phyloP scores from a whole-genome alignment of 2,329 filamentous ascomycete genomes.

The Phoma sp. region DNA sequence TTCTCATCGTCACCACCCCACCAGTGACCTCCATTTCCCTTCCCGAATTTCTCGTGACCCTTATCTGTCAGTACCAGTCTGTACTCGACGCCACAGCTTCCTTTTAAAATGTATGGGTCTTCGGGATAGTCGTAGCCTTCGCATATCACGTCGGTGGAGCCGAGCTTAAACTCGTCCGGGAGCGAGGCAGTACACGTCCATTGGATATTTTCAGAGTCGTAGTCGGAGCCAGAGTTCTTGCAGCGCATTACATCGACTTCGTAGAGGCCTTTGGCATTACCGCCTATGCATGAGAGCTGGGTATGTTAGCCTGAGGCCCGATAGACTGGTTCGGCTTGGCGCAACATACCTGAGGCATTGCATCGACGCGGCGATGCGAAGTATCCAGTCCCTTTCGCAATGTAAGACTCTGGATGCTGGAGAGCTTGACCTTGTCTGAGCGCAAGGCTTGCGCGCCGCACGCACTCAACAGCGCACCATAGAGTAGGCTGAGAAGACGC shows the following conservation, averaged over 20 bases:
- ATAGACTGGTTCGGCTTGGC: neutral
- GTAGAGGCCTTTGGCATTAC: constrained; percentile 67
- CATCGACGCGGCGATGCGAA: constrained; percentile 73
- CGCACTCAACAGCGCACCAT: constrained; percentile 40
- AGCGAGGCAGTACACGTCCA: constrained; percentile 83
- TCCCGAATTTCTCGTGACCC: constrained; percentile 74
- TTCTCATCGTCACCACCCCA: constrained; percentile 47
- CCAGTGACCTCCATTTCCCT: constrained; percentile 52
- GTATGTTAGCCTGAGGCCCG: constrained; percentile 17
- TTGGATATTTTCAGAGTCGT: constrained; percentile 82
- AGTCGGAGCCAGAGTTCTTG: constrained; percentile 81
- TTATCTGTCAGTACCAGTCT: constrained; percentile 76
- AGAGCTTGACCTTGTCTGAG: constrained; percentile 64
- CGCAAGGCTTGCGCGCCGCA: constrained; percentile 41
- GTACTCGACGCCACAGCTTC: constrained; percentile 93
- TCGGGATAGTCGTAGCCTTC: constrained; percentile 81
- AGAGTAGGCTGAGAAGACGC: constrained; percentile 40
- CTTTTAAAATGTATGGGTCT: constrained; percentile 86
- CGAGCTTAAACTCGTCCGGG: constrained; percentile 73
- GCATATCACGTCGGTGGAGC: constrained; percentile 87
- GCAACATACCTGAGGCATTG: constrained; percentile 65
- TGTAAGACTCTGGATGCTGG: constrained; percentile 77
- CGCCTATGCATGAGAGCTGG: constrained; percentile 76
- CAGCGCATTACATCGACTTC: constrained; percentile 85
- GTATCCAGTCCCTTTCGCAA: constrained; percentile 73